These are phyloP conservation scores for Pelargonium cotyledonis DNA, from an alignment of 441 rosid species.

Conservation along the genomic window DNA sequence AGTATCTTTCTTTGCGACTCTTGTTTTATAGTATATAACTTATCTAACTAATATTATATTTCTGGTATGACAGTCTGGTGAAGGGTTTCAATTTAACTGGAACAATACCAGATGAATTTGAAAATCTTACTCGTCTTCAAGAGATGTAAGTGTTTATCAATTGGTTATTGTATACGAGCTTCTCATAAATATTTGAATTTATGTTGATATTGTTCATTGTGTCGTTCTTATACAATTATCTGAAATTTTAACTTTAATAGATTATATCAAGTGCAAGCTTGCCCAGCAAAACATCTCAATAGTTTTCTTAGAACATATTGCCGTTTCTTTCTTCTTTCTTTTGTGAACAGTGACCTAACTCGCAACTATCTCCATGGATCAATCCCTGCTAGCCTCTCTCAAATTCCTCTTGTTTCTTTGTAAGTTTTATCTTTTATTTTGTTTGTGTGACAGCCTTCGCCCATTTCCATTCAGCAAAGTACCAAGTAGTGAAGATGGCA, in stretches of 20 bases:
- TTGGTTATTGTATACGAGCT: too few relatives aligned
- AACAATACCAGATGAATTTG: slow-evolving; percentile 52
- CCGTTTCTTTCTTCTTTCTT: not conserved
- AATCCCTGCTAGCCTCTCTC: slow-evolving; percentile 50
- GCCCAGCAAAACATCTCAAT: not conserved
- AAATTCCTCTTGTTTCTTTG: slow-evolving; percentile 44
- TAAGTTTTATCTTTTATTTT: slow-evolving; percentile 25
- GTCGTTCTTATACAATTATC: too few relatives aligned
- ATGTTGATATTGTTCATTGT: too few relatives aligned
- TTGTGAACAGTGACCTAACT: slow-evolving; percentile 48
- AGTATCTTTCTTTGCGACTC: not conserved
- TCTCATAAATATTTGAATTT: too few relatives aligned
- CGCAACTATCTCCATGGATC: slow-evolving; percentile 72
- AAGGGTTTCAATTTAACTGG: slow-evolving; percentile 54
- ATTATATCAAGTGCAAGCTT: too few relatives aligned
- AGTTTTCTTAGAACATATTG: too few relatives aligned
- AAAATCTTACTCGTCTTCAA: slow-evolving; percentile 43
- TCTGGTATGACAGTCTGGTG: slow-evolving; percentile 32
- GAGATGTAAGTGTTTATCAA: slow-evolving; percentile 41
- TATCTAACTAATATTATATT: not conserved
- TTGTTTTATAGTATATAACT: not conserved
- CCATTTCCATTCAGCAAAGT: slow-evolving; percentile 3
- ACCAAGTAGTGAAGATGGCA: slow-evolving; percentile 6
- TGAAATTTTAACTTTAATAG: too few relatives aligned
- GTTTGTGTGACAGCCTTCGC: not conserved